Conservation (phyloP, 495 filamentous ascomycete species). For the Podospora pseudopauciseta region DNA sequence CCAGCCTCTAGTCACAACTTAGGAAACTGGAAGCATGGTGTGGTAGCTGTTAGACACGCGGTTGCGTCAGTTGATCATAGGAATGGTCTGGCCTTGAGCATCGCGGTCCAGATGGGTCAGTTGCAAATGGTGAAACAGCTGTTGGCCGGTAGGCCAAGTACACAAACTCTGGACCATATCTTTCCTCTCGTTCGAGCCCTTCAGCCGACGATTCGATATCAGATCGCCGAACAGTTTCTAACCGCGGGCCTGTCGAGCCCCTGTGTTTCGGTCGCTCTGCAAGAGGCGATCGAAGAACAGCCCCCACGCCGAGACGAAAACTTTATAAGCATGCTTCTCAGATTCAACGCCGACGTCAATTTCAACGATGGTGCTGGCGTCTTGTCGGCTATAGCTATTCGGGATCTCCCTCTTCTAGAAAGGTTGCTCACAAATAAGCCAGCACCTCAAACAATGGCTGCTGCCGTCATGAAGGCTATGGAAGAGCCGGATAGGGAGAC, state of each 20-base stretch:
- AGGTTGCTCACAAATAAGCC: constrained; percentile 38
- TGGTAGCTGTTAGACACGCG: constrained; percentile 38
- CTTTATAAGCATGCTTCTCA: constrained; percentile 42
- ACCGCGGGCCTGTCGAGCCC: constrained; percentile 35
- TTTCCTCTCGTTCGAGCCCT: constrained; percentile 38
- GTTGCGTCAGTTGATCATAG: constrained; percentile 45
- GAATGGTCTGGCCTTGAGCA: constrained; percentile 39
- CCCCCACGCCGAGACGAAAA: constrained; percentile 40
- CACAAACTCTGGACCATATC: constrained; percentile 36
- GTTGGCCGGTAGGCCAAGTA: constrained; percentile 36
- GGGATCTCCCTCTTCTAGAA: constrained; percentile 36
- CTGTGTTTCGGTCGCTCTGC: constrained; percentile 37
- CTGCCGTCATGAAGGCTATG: constrained; percentile 39
- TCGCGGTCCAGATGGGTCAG: constrained; percentile 38
- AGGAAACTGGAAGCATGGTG: constrained; percentile 25
- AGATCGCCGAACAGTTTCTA: constrained; percentile 40
- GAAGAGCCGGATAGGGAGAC: constrained; percentile 25
- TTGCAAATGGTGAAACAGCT: constrained; percentile 39
- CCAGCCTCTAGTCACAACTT: constrained; percentile 23
- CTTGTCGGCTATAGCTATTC: constrained; percentile 38
- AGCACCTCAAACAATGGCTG: constrained; percentile 35
- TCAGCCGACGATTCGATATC: constrained; percentile 33
- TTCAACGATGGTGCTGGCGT: constrained; percentile 44
- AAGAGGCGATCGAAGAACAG: constrained; percentile 42
- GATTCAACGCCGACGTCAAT: constrained; percentile 43